A percentile compares a stretch with the other conserved stretches of the same genome.
Evolutionary conservation across 225 moss, liverwort and hornwort genomes (phyloP).

Genomic region (Physcomitrellopsis africana): DNA sequence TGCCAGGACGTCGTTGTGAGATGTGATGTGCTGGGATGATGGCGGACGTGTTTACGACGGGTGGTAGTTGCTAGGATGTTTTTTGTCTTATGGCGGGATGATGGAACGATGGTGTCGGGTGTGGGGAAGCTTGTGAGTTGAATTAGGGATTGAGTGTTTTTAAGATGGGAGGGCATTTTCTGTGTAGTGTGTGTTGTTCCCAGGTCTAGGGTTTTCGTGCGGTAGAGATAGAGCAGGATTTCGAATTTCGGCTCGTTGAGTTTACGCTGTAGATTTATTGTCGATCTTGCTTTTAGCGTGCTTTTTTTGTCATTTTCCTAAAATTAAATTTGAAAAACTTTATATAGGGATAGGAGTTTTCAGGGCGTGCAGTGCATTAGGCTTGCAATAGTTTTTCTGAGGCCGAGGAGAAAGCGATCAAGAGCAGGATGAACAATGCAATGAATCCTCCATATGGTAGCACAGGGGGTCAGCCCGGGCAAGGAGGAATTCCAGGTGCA

Average conservation of each 20-base stretch:
- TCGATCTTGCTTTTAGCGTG: not conserved
- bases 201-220: too few species aligned
- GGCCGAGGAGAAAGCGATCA: slow-evolving; percentile 13
- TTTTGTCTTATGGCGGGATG: not conserved
- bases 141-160: slow-evolving; percentile 18
- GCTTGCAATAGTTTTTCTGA: not conserved
- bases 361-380: slow-evolving; percentile 2
- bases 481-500: slow-evolving; percentile 36
- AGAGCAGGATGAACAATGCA: slow-evolving; percentile 40
- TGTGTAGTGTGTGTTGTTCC: too few species aligned
- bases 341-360: not conserved
- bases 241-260: not conserved
- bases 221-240: not conserved
- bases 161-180: not conserved
- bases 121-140: slow-evolving; percentile 19
- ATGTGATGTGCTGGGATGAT: not conserved
- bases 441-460: slow-evolving; percentile 50
- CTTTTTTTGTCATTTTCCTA: too few species aligned
- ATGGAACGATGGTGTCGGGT: slow-evolving; percentile 6
- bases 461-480: slow-evolving; percentile 43
- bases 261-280: not conserved
- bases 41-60: not conserved
- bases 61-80: not conserved
- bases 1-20: not conserved
- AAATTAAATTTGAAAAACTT: not conserved